phyloP scores from a whole-genome alignment of 2,329 filamentous ascomycete genomes.

The Fusarium avenaceum region DNA sequence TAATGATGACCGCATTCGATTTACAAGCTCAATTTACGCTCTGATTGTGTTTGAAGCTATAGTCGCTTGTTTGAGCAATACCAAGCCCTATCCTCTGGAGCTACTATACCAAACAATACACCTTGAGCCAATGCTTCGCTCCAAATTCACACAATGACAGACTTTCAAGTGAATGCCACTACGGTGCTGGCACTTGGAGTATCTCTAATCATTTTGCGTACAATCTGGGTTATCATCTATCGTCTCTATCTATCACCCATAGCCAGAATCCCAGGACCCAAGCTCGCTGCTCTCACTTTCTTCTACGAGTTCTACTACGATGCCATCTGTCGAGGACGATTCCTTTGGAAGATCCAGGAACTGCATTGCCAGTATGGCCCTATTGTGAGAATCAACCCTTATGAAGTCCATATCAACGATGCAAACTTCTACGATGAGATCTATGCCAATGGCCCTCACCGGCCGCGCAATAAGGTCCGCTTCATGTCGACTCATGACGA shows the following conservation, averaged over 20 bases:
- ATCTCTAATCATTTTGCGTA: not conserved
- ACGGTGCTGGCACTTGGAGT: not conserved
- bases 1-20: too few species aligned
- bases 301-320: constrained; percentile 15
- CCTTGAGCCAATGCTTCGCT: too few species aligned
- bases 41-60: too few species aligned
- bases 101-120: too few species aligned
- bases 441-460: constrained; percentile 7
- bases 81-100: too few species aligned
- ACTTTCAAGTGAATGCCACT: not conserved
- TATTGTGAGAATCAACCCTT: constrained; percentile 3
- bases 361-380: constrained; percentile 4
- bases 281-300: not conserved
- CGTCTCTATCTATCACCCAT: not conserved
- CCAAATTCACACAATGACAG: not conserved
- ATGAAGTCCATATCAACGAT: constrained; percentile 7
- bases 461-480: constrained; percentile 1
- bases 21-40: too few species aligned
- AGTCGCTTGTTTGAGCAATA: too few species aligned
- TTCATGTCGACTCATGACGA: constrained; percentile 16
- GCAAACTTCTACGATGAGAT: constrained; percentile 6
- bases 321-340: constrained; percentile 1
- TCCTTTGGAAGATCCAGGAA: constrained; percentile 4
- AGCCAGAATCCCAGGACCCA: constrained; percentile 2
- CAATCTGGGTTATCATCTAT: not conserved